Evolutionary conservation across 1,139 yeast genomes (phyloP).

Genomic region (Blastobotrys capitulatus): DNA sequence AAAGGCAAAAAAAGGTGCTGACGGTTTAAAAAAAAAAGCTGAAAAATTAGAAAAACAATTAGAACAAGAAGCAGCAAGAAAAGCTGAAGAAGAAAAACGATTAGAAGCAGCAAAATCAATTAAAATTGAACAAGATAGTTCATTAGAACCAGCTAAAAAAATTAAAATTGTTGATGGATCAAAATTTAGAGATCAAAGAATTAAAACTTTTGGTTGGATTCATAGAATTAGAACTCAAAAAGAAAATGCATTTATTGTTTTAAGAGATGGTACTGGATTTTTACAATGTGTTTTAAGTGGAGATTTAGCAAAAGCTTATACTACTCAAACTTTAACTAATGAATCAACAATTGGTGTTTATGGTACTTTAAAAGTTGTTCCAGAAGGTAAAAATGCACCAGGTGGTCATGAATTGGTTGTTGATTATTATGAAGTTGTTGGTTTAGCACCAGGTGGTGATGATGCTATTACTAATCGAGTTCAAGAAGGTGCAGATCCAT

Average conservation of each 20-base stretch:
- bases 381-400: slow-evolving; percentile 96
- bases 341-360: slow-evolving; percentile 78
- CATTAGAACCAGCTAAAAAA: slow-evolving; percentile 63
- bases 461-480: slow-evolving; percentile 93
- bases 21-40: slow-evolving; percentile 81
- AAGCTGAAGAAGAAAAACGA: slow-evolving; percentile 61
- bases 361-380: slow-evolving; percentile 77
- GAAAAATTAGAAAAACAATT: slow-evolving; percentile 71
- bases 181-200: slow-evolving; percentile 55
- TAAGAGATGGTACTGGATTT: slow-evolving; percentile 93
- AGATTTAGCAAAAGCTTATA: slow-evolving; percentile 85
- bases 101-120: slow-evolving; percentile 71
- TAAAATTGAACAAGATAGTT: slow-evolving; percentile 61
- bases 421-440: slow-evolving; percentile 82
- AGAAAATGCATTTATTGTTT: slow-evolving; percentile 82
- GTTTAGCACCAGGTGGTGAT: slow-evolving; percentile 94
- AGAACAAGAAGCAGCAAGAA: slow-evolving; percentile 54
- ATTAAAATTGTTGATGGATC: slow-evolving; percentile 59
- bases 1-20: slow-evolving; percentile 95
- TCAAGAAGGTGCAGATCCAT: slow-evolving; percentile 91
- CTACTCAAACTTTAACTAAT: slow-evolving; percentile 76
- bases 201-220: slow-evolving; percentile 86
- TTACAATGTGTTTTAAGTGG: slow-evolving; percentile 86
- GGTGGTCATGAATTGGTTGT: slow-evolving; percentile 94
- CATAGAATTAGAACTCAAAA: slow-evolving; percentile 92